Base-by-base conservation (phyloP, 495 filamentous ascomycete species). In the Aspergillus saccharolyticus region DNA sequence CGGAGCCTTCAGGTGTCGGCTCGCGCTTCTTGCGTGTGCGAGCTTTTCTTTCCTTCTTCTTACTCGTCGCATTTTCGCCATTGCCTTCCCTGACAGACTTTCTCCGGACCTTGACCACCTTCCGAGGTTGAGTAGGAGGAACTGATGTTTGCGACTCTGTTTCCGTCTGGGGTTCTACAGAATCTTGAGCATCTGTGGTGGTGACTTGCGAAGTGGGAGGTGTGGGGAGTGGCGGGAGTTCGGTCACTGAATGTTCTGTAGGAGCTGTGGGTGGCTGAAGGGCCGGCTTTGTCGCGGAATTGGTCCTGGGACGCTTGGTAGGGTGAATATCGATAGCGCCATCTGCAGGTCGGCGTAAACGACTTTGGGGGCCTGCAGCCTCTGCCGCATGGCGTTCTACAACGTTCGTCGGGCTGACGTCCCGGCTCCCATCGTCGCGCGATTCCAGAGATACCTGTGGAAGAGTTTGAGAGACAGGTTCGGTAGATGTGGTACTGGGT, bases 1-100 rank as follows among this genome's bases (percentile, higher is more conserved):
- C 91, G 1, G 89, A 87, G 62, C 87, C 85, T 59, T 91, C 89
- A 1, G 90, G 91, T 1, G 89, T 95, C 9, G 74, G 68, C 62
- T 84, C 77, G 42, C 84, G 79, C 64, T 70, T 70, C 55, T 64
- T 70, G 20, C 74, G 70, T 33, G 62, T 58, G 7, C 76, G 68
- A 3, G 58, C 64, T 54, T 63, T 76, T 66, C 59, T 72, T 54
- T 62, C 54, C 54, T 64, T 69, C 43, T 54, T 67, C 22, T 58
- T 57, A 30, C 56, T 58, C 17, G 42, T 61, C 7, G 59, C 66
- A 21, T 52, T 43, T 25, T 66, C 69, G 45, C 65, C 56, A 42
- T 52, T 66, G 15, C 45, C 59, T 10, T 57, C 63, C 47, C 63
- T 69, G 0, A 66, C 67, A 12, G 59, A 52, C 54, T 68, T 69